Conservation (phyloP, 495 filamentous ascomycete genomes). For the Arthonia radiata region DNA sequence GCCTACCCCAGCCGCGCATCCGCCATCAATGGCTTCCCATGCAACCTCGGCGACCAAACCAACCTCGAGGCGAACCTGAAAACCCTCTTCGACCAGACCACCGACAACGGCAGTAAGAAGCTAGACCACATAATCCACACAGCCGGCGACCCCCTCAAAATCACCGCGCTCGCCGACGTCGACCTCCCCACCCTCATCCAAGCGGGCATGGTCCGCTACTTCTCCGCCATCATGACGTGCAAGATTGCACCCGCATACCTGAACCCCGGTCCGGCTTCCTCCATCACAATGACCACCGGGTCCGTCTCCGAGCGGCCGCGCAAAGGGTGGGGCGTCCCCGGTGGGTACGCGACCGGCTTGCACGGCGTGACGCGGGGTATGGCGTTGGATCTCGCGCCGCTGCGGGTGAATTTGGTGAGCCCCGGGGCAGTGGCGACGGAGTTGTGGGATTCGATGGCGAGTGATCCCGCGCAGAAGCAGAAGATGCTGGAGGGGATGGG, state of each 20-base stretch:
- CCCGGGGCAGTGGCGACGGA: constrained; percentile 31
- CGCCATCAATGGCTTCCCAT: constrained; percentile 17
- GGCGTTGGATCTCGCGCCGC: constrained; percentile 30
- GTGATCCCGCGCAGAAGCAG: constrained; percentile 5
- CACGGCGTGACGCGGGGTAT: constrained; percentile 14
- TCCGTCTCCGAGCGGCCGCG: constrained; percentile 8
- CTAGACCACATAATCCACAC: constrained; percentile 40
- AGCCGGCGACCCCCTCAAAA: constrained; percentile 22
- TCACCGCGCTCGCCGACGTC: constrained; percentile 5
- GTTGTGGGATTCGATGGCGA: constrained; percentile 12
- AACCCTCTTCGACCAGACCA: constrained; percentile 18
- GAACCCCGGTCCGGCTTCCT: constrained; percentile 11
- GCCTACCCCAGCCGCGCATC: constrained; percentile 10
- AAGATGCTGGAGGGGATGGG: constrained; percentile 5
- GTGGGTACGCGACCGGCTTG: constrained; percentile 8
- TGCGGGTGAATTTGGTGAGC: constrained; percentile 33
- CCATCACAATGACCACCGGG: constrained; percentile 27
- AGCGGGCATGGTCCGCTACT: constrained; percentile 23
- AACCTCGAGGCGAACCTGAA: constrained; percentile 21
- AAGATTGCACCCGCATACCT: constrained; percentile 9
- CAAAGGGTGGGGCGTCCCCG: constrained; percentile 7
- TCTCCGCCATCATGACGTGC: constrained; percentile 13
- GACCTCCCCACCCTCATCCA: constrained; percentile 12
- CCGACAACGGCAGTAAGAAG: constrained; percentile 6
- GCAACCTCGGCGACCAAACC: constrained; percentile 22